Conservation (phyloP, 305 asterid genomes). For the Fraxinus albicans region DNA sequence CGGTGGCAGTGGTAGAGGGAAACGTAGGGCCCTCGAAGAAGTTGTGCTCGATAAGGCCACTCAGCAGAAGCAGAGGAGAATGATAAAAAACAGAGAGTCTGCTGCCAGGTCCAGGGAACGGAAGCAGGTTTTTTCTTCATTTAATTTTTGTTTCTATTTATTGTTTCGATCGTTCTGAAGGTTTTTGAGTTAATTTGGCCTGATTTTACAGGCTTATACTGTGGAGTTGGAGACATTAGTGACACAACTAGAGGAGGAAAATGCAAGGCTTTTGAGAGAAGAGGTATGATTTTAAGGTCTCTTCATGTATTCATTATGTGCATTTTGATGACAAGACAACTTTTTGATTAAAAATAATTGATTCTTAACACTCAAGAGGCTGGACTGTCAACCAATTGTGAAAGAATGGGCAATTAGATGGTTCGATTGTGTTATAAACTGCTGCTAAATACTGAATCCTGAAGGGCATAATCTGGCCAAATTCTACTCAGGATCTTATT, state of each 20-base stretch:
- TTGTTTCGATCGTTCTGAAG: not conserved
- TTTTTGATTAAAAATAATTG: not conserved
- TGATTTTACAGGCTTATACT: slow-evolving; percentile 67
- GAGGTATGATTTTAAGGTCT: slow-evolving; percentile 41
- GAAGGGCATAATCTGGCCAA: not conserved
- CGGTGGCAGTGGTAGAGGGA: slow-evolving; percentile 61
- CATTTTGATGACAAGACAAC: not conserved
- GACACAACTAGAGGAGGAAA: slow-evolving; percentile 77
- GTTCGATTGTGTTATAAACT: not conserved
- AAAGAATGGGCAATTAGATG: not conserved
- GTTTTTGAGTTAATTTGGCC: not conserved
- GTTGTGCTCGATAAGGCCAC: slow-evolving; percentile 79
- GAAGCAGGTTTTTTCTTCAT: slow-evolving; percentile 59
- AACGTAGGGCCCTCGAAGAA: slow-evolving; percentile 76
- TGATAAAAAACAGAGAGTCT: slow-evolving; percentile 94
- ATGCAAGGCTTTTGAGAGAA: slow-evolving; percentile 65
- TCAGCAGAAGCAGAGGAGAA: slow-evolving; percentile 94
- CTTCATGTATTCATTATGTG: not conserved
- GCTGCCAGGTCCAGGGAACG: slow-evolving; percentile 97
- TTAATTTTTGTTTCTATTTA: not conserved
- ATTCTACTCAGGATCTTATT: not conserved
- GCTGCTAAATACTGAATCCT: not conserved
- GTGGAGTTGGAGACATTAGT: slow-evolving; percentile 87
- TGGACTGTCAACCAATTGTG: not conserved
- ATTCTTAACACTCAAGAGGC: not conserved